phyloP scores from a whole-genome alignment of 805 yeast species.

The Ascoidea asiatica region DNA sequence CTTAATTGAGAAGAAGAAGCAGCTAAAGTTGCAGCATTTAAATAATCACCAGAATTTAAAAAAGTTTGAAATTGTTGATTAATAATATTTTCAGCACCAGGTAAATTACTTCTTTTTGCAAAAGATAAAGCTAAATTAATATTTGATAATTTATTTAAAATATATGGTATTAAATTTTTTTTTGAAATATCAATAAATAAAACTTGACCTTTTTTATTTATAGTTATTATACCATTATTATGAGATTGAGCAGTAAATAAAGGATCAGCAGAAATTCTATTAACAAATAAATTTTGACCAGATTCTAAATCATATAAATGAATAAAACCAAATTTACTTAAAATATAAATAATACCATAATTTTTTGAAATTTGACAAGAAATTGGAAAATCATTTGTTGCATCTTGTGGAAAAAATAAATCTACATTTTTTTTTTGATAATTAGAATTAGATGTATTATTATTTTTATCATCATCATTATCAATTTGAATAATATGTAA shows the following conservation, averaged over 20 bases:
- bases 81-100: slow-evolving; percentile 92
- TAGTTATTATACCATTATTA: slow-evolving; percentile 77
- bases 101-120: slow-evolving; percentile 91
- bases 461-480: no score
- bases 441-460: slow-evolving; percentile 65
- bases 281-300: slow-evolving; percentile 85
- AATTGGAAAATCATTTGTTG: slow-evolving; percentile 92
- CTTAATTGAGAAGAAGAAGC: slow-evolving; percentile 89
- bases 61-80: slow-evolving; percentile 82
- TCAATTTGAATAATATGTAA: slow-evolving; percentile 93
- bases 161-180: slow-evolving; percentile 78
- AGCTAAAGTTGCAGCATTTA: slow-evolving; percentile 91
- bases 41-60: slow-evolving; percentile 74
- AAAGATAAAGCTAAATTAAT: slow-evolving; percentile 76
- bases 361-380: slow-evolving; percentile 74
- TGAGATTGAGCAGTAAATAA: slow-evolving; percentile 80
- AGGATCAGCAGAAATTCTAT: slow-evolving; percentile 91
- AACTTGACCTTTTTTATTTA: slow-evolving; percentile 92
- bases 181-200: slow-evolving; percentile 82
- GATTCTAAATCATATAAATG: slow-evolving; percentile 91
- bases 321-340: slow-evolving; percentile 93
- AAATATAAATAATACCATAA: slow-evolving; percentile 77
- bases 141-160: slow-evolving; percentile 74
- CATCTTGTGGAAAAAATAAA: slow-evolving; percentile 94
- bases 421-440: slow-evolving; percentile 85